Evolutionary conservation across 441 rosid genomes (phyloP).

Genomic region (Populus hybrid): DNA sequence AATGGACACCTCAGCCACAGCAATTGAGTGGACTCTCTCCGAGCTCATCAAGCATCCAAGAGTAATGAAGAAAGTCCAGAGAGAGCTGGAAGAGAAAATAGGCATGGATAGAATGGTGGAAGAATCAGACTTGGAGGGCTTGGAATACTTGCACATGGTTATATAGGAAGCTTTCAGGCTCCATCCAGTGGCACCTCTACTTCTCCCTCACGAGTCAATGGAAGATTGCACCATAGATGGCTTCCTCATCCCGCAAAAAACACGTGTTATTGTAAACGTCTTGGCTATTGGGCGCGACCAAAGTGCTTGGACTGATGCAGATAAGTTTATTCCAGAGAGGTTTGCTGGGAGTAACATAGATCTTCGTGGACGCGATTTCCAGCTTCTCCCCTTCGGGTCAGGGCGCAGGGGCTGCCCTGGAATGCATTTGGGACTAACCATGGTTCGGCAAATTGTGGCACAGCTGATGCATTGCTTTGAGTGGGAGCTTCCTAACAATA

Average conservation of each 20-base stretch:
- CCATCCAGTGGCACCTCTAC: conserved; percentile 38
- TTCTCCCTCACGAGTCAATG: conserved; percentile 27
- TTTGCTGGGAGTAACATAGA: conserved; percentile 31
- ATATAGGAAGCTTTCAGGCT: conserved; percentile 39
- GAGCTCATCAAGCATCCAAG: conserved; percentile 35
- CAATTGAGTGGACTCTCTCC: conserved; percentile 37
- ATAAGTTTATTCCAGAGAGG: conserved; percentile 38
- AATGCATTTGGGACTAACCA: conserved; percentile 43
- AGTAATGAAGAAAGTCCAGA: conserved; percentile 33
- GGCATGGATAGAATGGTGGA: conserved; percentile 36
- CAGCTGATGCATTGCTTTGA: conserved; percentile 61
- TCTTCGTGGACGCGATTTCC: conserved; percentile 43
- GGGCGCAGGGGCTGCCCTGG: conserved; percentile 66
- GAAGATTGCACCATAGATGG: conserved; percentile 32
- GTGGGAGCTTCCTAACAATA: conserved; percentile 46
- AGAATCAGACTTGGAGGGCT: conserved; percentile 34
- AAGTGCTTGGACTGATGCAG: conserved; percentile 25
- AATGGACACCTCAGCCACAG: conserved; percentile 39
- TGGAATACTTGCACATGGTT: conserved; percentile 36
- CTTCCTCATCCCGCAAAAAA: conserved; percentile 30
- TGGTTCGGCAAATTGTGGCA: conserved; percentile 38
- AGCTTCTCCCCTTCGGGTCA: conserved; percentile 47
- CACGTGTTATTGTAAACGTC: conserved; percentile 22
- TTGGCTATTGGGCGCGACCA: conserved; percentile 39
- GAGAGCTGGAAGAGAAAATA: conserved; percentile 29